Evolutionary conservation across 495 filamentous ascomycete species (phyloP).

Genomic region (Lasiosphaeria hispida): DNA sequence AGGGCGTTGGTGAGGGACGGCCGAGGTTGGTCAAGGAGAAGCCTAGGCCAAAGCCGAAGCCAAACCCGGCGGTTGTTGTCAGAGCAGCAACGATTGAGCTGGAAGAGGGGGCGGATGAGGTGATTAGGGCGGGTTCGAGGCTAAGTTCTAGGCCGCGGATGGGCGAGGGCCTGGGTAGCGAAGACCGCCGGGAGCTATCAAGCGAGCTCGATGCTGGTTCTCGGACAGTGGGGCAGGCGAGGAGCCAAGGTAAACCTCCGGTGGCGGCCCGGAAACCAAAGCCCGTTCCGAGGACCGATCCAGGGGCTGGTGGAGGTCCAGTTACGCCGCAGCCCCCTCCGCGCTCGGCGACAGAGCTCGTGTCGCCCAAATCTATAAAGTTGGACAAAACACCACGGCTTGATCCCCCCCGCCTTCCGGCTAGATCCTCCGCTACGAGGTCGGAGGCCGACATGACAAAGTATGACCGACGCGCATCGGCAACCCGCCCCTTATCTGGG

Average conservation of each 20-base stretch:
- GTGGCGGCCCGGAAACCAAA: background rate
- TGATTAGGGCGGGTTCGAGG: background rate
- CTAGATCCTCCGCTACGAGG: background rate
- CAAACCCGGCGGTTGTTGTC: constrained; percentile 6
- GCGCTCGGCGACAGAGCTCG: constrained; percentile 9
- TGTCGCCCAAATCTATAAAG: constrained; percentile 23
- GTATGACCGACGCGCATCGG: background rate
- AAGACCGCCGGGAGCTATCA: too few relatives aligned
- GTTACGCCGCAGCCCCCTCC: background rate
- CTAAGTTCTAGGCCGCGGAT: too few relatives aligned
- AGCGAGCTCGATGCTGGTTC: too few relatives aligned
- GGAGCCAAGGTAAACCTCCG: background rate
- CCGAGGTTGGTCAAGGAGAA: constrained; percentile 4
- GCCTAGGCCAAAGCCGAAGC: constrained; percentile 21
- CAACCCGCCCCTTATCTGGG: constrained; percentile 14
- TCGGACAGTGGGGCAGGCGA: too few relatives aligned
- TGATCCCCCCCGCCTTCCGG: constrained; percentile 18
- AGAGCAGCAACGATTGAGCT: background rate
- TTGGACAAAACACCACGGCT: constrained; percentile 19
- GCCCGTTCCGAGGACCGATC: background rate
- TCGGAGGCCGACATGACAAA: background rate
- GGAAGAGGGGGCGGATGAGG: background rate
- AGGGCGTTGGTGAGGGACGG: background rate
- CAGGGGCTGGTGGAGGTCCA: background rate
- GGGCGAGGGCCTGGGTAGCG: too few relatives aligned